Evolutionary conservation across 805 yeast genomes (phyloP).

Genomic region (Nakazawaea laoshanensis): DNA sequence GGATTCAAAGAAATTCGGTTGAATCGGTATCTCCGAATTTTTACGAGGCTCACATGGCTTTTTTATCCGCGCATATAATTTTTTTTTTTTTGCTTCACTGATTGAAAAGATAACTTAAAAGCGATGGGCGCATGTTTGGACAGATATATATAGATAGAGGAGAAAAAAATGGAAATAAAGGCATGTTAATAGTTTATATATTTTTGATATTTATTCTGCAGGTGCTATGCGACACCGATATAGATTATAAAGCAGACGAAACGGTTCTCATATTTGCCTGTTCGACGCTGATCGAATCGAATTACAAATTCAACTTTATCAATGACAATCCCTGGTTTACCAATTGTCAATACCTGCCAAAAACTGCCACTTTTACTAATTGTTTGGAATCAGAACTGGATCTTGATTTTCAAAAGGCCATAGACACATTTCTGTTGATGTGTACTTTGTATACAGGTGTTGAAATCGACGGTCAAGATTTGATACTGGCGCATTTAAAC

Average conservation of each 20-base stretch:
- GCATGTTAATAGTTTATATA: too few species aligned
- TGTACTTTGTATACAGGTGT: slow-evolving; percentile 12
- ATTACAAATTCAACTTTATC: slow-evolving; percentile 14
- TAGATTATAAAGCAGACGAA: slow-evolving; percentile 5
- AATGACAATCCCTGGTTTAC: slow-evolving; percentile 15
- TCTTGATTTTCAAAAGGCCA: slow-evolving; percentile 8
- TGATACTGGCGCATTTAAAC: slow-evolving; percentile 6
- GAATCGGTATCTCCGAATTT: not conserved
- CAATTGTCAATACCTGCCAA: slow-evolving; percentile 18
- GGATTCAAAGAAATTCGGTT: slow-evolving; percentile 10
- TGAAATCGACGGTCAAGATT: slow-evolving; percentile 1
- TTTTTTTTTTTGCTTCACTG: not conserved
- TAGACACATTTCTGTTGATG: slow-evolving; percentile 4
- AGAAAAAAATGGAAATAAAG: too few species aligned
- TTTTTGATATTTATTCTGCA: too few species aligned
- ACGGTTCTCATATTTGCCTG: slow-evolving; percentile 16
- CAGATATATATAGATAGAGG: too few species aligned
- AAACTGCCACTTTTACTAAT: slow-evolving; percentile 16
- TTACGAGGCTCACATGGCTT: not conserved
- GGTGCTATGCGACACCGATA: not conserved
- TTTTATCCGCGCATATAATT: not conserved
- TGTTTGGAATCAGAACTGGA: slow-evolving; percentile 15
- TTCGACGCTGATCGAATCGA: slow-evolving; percentile 10
- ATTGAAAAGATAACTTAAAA: slow-evolving; percentile 5
- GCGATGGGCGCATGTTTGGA: not conserved